Percentiles rank a stretch among this genome's conserved stretches.
Conservation (phyloP, 2,329 filamentous ascomycete genomes). For the Sclerotinia subarctica region DNA sequence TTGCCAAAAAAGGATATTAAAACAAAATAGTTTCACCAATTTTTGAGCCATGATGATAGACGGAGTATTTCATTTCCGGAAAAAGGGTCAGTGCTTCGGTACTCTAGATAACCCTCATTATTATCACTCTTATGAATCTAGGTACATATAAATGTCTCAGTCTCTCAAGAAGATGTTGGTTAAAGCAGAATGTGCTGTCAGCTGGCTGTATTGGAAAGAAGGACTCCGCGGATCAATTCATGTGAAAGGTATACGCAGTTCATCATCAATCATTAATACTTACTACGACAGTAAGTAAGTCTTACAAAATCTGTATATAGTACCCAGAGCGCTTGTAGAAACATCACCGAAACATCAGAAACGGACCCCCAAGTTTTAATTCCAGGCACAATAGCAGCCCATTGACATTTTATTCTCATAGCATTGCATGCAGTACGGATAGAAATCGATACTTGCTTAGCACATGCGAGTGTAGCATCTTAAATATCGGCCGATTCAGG, state of each 20-base stretch:
- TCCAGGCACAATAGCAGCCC: not conserved
- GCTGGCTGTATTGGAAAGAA: not conserved
- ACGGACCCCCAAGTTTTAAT: not conserved
- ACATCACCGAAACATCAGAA: slow-evolving; percentile 13
- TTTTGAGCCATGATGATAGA: not conserved
- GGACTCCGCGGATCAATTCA: not conserved
- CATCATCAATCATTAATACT: no score
- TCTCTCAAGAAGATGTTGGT: not conserved
- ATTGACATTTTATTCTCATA: not conserved
- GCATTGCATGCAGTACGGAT: not conserved
- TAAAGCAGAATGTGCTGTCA: not conserved
- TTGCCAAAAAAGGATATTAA: not conserved
- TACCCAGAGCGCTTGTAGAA: slow-evolving; percentile 6
- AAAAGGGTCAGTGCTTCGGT: not conserved
- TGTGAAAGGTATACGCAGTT: not conserved
- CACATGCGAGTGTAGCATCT: not conserved
- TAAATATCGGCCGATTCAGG: not conserved
- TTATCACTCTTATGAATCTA: not conserved
- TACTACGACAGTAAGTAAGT: no score
- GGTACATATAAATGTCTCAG: not conserved
- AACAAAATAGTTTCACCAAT: slow-evolving; percentile 2
- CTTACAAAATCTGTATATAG: not conserved
- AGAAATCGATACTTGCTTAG: not conserved
- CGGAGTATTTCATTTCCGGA: not conserved
- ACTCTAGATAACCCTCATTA: not conserved